phyloP scores from a whole-genome alignment of 2,329 filamentous ascomycete genomes.

The Reticulascus tulasneorum region DNA sequence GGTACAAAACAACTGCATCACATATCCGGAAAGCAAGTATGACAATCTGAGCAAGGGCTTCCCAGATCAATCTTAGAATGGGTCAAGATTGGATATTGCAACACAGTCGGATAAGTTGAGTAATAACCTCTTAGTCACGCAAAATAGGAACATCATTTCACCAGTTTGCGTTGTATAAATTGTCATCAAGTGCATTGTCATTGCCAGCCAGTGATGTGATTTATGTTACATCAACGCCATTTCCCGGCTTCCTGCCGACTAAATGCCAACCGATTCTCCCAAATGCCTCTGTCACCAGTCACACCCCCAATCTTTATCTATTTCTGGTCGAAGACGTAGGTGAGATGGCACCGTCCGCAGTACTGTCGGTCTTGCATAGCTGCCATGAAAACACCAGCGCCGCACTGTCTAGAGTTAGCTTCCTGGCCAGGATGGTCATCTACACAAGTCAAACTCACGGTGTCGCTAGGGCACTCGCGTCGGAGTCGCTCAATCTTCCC shows the following conservation, averaged over 20 bases:
- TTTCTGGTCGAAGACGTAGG: conserved; percentile 70
- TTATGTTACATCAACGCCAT: conserved; percentile 41
- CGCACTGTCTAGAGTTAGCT: conserved; percentile 63
- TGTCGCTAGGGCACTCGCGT: conserved; percentile 91
- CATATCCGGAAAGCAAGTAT: conserved; percentile 64
- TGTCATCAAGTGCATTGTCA: conserved; percentile 15
- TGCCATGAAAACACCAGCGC: conserved; percentile 99
- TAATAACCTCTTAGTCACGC: too few relatives aligned
- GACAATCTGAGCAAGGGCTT: conserved; percentile 63
- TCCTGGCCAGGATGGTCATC: neutral
- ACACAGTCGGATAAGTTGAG: neutral
- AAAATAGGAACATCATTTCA: neutral
- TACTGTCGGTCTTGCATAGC: conserved; percentile 99
- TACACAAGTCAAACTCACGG: conserved; percentile 53
- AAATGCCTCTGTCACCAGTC: conserved; percentile 8
- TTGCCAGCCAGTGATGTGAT: conserved; percentile 23
- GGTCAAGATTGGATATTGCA: neutral
- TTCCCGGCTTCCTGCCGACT: conserved; percentile 27
- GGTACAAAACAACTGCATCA: conserved; percentile 53
- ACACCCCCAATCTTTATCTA: conserved; percentile 28
- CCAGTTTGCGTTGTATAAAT: neutral
- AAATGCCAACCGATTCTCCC: conserved; percentile 15
- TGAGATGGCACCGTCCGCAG: conserved; percentile 73
- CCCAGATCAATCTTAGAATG: conserved; percentile 21
- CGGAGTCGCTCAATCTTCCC: conserved; percentile 99